phyloP scores from a whole-genome alignment of 2,329 filamentous ascomycete species.

The Cladobotryum mycophilum region DNA sequence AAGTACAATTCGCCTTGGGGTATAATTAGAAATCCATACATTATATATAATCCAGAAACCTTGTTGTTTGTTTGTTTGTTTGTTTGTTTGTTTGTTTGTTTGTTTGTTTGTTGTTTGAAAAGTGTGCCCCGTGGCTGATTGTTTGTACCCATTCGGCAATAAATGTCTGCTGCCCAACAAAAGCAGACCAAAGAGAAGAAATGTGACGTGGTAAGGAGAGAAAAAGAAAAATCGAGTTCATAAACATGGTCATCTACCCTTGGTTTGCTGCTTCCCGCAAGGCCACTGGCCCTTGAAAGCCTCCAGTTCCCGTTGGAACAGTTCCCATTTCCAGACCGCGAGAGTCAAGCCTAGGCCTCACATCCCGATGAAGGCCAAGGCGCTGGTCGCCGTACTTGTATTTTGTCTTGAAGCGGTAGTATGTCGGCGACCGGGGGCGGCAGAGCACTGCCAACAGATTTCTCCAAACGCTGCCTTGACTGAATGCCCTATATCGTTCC shows the following conservation, averaged over 20 bases:
- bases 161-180: not conserved
- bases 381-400: slow-evolving; percentile 81
- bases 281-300: slow-evolving; percentile 50
- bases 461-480: slow-evolving; percentile 63
- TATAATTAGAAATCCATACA: slow-evolving; percentile 11
- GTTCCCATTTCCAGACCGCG: slow-evolving; percentile 68
- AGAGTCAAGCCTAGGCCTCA: slow-evolving; percentile 41
- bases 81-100: not conserved
- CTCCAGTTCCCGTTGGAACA: slow-evolving; percentile 40
- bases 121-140: not conserved
- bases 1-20: slow-evolving; percentile 3
- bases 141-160: too few relatives aligned
- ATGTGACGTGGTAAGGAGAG: not conserved
- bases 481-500: slow-evolving; percentile 87
- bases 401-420: slow-evolving; percentile 74
- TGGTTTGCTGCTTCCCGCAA: slow-evolving; percentile 30
- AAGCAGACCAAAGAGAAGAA: not conserved
- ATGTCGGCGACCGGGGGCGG: slow-evolving; percentile 79
- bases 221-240: slow-evolving; percentile 3
- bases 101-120: slow-evolving; percentile 5
- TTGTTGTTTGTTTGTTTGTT: not conserved
- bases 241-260: slow-evolving; percentile 11
- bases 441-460: slow-evolving; percentile 80
- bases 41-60: slow-evolving; percentile 5
- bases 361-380: slow-evolving; percentile 49